phyloP scores from a whole-genome alignment of 108 stramenopile species.

The Aureococcus anophagefferens region DNA sequence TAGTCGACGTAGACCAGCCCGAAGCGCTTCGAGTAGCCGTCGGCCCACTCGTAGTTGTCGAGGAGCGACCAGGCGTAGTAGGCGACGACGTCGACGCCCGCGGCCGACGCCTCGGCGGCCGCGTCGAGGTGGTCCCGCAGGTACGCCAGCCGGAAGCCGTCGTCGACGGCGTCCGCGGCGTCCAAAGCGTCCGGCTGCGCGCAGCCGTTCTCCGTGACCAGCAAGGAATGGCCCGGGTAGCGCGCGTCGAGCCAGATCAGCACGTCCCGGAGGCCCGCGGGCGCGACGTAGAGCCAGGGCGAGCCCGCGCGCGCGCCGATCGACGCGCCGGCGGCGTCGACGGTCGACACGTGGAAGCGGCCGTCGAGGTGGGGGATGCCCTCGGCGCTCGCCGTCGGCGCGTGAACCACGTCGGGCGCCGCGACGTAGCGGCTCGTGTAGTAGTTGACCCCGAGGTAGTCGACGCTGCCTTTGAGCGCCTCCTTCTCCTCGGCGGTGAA shows the following conservation, averaged over 20 bases:
- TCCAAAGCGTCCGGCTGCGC: constrained; percentile 14
- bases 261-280: constrained; percentile 29
- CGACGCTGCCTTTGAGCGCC: constrained; percentile 50
- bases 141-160: neutral
- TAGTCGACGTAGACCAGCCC: constrained; percentile 79
- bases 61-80: constrained; percentile 88
- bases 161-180: neutral
- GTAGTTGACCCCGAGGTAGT: constrained; percentile 87
- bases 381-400: neutral
- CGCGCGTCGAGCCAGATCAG: constrained; percentile 32
- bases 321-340: constrained; percentile 12
- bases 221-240: constrained; percentile 10
- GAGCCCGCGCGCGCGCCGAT: constrained; percentile 28
- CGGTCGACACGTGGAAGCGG: constrained; percentile 6
- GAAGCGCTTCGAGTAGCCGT: constrained; percentile 71
- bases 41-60: constrained; percentile 91
- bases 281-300: constrained; percentile 33
- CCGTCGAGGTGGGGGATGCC: neutral
- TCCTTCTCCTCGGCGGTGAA: constrained; percentile 54
- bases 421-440: constrained; percentile 32
- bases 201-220: constrained; percentile 41
- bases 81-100: constrained; percentile 66
- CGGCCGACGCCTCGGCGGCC: neutral
- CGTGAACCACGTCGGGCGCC: neutral
- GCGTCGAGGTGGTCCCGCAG: constrained; percentile 20